phyloP scores from a whole-genome alignment of 257 asterid species.

The Solanum phureja region DNA sequence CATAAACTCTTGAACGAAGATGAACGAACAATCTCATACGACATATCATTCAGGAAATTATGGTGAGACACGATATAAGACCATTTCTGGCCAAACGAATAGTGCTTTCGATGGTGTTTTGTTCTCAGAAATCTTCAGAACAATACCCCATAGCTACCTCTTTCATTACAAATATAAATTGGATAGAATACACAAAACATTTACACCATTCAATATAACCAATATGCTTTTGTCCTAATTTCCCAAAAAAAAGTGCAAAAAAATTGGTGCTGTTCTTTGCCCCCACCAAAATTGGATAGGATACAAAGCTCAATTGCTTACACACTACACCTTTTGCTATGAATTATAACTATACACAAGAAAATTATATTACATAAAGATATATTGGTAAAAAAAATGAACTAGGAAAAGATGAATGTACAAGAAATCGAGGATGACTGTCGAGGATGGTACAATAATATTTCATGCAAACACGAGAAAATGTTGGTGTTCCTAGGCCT shows the following conservation, averaged over 20 bases:
- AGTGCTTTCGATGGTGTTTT: not conserved
- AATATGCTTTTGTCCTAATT: not conserved
- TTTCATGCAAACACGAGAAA: not conserved
- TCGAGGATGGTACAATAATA: not conserved
- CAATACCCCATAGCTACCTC: not conserved
- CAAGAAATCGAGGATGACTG: conserved; percentile 11
- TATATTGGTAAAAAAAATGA: not conserved
- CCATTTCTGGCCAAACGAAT: not conserved
- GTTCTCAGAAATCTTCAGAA: not conserved
- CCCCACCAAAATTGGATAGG: conserved; percentile 3
- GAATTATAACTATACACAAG: conserved; percentile 2
- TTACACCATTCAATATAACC: not conserved
- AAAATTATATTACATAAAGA: conserved; percentile 7
- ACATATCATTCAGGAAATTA: not conserved
- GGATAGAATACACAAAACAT: not conserved
- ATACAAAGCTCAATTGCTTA: not conserved
- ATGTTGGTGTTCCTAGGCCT: conserved; percentile 22
- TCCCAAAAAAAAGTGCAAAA: not conserved
- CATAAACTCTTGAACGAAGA: not conserved
- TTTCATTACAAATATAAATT: not conserved
- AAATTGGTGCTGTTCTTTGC: not conserved
- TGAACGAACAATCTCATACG: not conserved
- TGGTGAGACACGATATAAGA: too few relatives aligned
- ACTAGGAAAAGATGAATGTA: conserved; percentile 25
- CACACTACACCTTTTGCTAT: not conserved